These are phyloP conservation scores for Phytophthora constricta DNA, from an alignment of 352 stramenopile species.

Conservation along the genomic window DNA sequence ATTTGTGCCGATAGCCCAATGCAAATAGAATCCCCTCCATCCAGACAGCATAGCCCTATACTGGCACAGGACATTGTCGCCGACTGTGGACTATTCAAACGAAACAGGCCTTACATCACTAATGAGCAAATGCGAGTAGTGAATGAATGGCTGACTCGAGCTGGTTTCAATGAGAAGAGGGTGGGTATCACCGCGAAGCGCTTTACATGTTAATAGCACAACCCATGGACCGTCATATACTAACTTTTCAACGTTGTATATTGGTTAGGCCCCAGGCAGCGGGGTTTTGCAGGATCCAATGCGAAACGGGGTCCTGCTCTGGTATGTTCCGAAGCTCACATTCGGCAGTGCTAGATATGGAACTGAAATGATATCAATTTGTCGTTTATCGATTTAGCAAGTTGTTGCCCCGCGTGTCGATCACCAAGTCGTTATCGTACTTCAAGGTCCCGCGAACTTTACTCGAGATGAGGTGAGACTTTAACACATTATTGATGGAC, in stretches of 20 bases:
- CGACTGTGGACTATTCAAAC: slow-evolving; percentile 20
- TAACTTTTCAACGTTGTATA: slow-evolving; percentile 12
- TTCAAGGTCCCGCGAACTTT: slow-evolving; percentile 30
- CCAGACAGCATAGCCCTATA: neutral
- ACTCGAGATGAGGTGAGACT: slow-evolving; percentile 27
- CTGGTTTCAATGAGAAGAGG: slow-evolving; percentile 27
- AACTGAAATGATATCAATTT: too few species aligned
- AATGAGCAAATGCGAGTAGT: slow-evolving; percentile 40
- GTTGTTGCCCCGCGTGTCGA: slow-evolving; percentile 15
- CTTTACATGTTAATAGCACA: neutral
- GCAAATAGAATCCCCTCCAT: neutral
- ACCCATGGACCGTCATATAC: neutral
- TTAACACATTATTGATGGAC: neutral
- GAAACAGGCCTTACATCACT: slow-evolving; percentile 34
- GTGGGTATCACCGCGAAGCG: neutral
- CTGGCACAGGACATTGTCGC: neutral
- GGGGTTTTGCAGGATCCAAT: slow-evolving; percentile 44
- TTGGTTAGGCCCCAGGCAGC: slow-evolving; percentile 6
- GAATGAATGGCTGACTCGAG: slow-evolving; percentile 32
- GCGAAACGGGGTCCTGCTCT: slow-evolving; percentile 48
- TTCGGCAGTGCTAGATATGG: too few species aligned
- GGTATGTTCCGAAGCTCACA: slow-evolving; percentile 21
- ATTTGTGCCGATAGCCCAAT: neutral
- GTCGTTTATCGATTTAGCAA: slow-evolving; percentile 6
- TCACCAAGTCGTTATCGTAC: slow-evolving; percentile 14